These are phyloP conservation scores for Arthrobotrys musiformis DNA, from an alignment of 2,329 filamentous ascomycete genomes.

Conservation along the genomic window DNA sequence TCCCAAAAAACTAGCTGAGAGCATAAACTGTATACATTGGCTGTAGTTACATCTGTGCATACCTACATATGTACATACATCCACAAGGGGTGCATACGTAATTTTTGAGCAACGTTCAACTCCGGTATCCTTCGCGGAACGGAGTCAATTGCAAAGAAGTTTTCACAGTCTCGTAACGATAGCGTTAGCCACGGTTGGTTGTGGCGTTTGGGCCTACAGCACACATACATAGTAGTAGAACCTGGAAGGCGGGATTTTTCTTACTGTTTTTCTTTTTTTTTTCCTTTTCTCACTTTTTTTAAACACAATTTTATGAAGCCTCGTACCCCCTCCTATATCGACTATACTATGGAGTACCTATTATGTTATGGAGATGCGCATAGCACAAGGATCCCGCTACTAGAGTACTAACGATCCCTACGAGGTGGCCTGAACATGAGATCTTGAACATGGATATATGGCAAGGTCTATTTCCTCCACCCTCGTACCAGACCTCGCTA, in stretches of 20 bases:
- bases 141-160: neutral
- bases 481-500: too few species aligned
- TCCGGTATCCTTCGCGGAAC: slow-evolving; percentile 36
- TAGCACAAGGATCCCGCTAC: too few species aligned
- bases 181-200: neutral
- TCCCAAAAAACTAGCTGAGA: neutral
- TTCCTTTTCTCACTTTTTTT: neutral
- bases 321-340: neutral
- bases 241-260: neutral
- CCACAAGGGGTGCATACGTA: slow-evolving; percentile 7
- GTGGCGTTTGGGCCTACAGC: neutral
- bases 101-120: slow-evolving; percentile 7
- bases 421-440: neutral
- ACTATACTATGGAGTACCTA: too few species aligned
- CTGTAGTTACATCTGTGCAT: too few species aligned
- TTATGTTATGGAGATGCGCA: too few species aligned
- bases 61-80: neutral
- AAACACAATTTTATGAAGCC: neutral
- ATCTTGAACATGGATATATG: neutral
- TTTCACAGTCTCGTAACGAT: neutral
- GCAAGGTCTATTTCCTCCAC: neutral
- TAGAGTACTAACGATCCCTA: too few species aligned
- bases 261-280: neutral
- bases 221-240: too few species aligned
- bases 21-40: too few species aligned